phyloP scores from a whole-genome alignment of 495 filamentous ascomycete genomes.

The Penicillium parvum region DNA sequence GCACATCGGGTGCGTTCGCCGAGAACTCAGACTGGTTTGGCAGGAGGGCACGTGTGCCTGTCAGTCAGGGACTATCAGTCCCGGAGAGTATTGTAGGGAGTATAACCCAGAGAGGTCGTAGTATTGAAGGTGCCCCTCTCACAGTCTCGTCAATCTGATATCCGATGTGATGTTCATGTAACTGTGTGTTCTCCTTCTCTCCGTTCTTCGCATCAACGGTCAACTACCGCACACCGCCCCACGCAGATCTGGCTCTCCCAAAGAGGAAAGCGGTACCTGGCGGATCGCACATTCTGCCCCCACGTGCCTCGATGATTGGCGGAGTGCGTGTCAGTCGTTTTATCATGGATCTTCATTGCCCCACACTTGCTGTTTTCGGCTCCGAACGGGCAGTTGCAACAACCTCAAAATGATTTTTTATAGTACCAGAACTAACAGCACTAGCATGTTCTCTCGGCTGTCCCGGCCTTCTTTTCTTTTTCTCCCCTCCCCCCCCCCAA shows the following conservation, averaged over 20 bases:
- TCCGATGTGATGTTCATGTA: too few relatives aligned
- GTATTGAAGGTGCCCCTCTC: too few relatives aligned
- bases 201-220: too few relatives aligned
- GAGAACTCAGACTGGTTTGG: neutral
- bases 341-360: neutral
- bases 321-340: too few relatives aligned
- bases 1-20: neutral
- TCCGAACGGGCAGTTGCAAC: neutral
- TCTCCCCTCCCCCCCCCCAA: slow-evolving; percentile 3
- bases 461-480: slow-evolving; percentile 8
- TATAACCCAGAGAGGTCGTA: too few relatives aligned
- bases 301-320: slow-evolving; percentile 7
- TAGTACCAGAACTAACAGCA: slow-evolving; percentile 32
- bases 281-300: neutral
- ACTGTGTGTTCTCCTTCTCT: too few relatives aligned
- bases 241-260: neutral
- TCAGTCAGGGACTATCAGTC: too few relatives aligned
- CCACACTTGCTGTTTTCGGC: slow-evolving; percentile 6
- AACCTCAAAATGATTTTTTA: too few relatives aligned
- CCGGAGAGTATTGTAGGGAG: too few relatives aligned
- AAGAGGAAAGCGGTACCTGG: too few relatives aligned
- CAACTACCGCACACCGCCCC: too few relatives aligned
- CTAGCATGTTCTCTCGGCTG: slow-evolving; percentile 12
- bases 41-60: neutral
- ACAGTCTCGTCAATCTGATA: too few relatives aligned